Evolutionary conservation across 352 stramenopile species (phyloP).

Genomic region (Phytophthora ramorum): DNA sequence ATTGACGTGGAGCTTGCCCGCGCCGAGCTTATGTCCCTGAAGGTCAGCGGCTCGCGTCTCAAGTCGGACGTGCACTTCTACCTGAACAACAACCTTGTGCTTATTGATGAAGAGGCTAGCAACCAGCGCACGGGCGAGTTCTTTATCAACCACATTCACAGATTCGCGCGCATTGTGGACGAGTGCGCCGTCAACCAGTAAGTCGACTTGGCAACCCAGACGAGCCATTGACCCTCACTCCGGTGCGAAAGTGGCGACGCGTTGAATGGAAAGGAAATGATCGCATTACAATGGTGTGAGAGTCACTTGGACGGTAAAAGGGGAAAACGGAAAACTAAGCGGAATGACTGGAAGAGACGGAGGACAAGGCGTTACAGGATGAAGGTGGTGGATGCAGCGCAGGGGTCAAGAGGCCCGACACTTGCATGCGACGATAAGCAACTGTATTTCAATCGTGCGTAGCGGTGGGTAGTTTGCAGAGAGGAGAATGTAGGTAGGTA

Average conservation of each 20-base stretch:
- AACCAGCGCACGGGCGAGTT: slow-evolving; percentile 90
- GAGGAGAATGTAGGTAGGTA: slow-evolving; percentile 37
- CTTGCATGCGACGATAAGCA: slow-evolving; percentile 25
- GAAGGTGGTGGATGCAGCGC: slow-evolving; percentile 13
- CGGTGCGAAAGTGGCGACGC: slow-evolving; percentile 21
- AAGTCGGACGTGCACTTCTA: slow-evolving; percentile 89
- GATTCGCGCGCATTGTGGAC: slow-evolving; percentile 88
- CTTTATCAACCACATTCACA: slow-evolving; percentile 92
- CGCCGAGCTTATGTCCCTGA: slow-evolving; percentile 83
- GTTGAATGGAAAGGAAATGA: slow-evolving; percentile 34
- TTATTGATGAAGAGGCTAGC: slow-evolving; percentile 86
- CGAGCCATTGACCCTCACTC: neutral
- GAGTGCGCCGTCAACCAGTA: slow-evolving; percentile 72
- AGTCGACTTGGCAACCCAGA: slow-evolving; percentile 18
- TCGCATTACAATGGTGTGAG: slow-evolving; percentile 4
- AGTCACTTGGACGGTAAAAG: slow-evolving; percentile 14
- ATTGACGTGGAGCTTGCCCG: slow-evolving; percentile 75
- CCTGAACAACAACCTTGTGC: slow-evolving; percentile 76
- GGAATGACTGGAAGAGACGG: slow-evolving; percentile 29
- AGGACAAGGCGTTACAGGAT: slow-evolving; percentile 31
- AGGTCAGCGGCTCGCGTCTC: slow-evolving; percentile 66
- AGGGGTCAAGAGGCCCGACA: slow-evolving; percentile 14
- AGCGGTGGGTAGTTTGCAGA: slow-evolving; percentile 27
- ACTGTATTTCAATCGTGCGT: slow-evolving; percentile 26
- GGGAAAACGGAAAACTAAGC: slow-evolving; percentile 21